Percentiles rank a stretch among this genome's conserved stretches.
Conservation (phyloP, 345 rosid genomes). For the Melaleuca quinquenervia region DNA sequence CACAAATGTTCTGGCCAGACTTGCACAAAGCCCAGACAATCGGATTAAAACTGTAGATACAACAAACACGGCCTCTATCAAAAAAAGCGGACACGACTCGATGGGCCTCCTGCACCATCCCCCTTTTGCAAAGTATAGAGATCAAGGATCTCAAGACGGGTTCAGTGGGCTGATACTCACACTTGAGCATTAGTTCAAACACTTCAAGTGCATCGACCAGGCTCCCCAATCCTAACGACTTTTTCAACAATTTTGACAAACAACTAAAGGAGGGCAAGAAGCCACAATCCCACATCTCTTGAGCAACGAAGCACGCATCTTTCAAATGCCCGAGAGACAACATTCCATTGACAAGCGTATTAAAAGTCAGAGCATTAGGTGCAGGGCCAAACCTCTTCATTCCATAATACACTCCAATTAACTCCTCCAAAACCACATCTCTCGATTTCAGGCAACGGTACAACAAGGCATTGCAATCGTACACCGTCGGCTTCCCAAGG, state of each 20-base stretch:
- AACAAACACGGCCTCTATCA: conserved; percentile 6
- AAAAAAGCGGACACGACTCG: conserved; percentile 5
- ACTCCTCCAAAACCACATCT: neutral
- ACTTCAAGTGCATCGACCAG: conserved; percentile 8
- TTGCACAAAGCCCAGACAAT: conserved; percentile 31
- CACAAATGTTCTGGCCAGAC: conserved; percentile 12
- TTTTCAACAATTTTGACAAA: conserved; percentile 13
- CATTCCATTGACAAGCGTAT: conserved; percentile 16
- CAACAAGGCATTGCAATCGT: conserved; percentile 23
- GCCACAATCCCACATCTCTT: conserved; percentile 14
- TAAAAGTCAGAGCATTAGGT: conserved; percentile 23
- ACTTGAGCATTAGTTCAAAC: conserved; percentile 15
- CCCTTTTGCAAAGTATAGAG: conserved; percentile 9
- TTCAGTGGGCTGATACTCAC: conserved; percentile 13
- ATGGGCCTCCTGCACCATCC: conserved; percentile 15
- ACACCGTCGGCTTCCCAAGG: conserved; percentile 14
- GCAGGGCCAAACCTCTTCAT: conserved; percentile 21
- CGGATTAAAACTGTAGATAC: conserved; percentile 13
- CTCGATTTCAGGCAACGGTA: conserved; percentile 11
- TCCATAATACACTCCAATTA: conserved; percentile 8
- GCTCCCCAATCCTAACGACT: conserved; percentile 1
- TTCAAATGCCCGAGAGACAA: conserved; percentile 4
- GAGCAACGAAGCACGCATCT: conserved; percentile 8
- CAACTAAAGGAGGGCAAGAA: conserved; percentile 16
- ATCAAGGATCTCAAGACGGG: conserved; percentile 7